These are phyloP conservation scores for Brassica juncea DNA, from an alignment of 345 rosid species.

Conservation along the genomic window DNA sequence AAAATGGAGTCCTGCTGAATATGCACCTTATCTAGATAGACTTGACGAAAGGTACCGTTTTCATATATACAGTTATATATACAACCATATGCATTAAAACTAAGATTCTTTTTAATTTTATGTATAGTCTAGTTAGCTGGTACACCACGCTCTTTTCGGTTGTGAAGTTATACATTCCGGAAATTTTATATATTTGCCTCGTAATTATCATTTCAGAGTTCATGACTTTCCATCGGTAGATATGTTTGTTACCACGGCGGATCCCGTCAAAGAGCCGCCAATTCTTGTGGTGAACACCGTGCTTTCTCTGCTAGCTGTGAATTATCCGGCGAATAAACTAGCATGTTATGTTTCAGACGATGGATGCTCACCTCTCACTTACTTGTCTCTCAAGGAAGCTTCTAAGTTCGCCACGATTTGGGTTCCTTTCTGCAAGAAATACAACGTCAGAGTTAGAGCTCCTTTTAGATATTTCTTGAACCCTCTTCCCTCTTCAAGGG, in stretches of 20 bases:
- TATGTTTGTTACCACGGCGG: slow-evolving; percentile 2
- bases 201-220: not conserved
- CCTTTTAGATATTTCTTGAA: slow-evolving; percentile 9
- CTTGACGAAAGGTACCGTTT: slow-evolving; percentile 40
- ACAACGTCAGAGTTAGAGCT: slow-evolving; percentile 7
- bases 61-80: not conserved
- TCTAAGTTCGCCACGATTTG: slow-evolving; percentile 8
- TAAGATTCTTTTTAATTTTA: too few species aligned
- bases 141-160: not conserved
- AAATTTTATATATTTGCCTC: not conserved
- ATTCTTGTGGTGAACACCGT: not conserved
- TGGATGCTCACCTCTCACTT: slow-evolving; percentile 12
- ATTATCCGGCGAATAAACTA: slow-evolving; percentile 7
- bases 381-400: slow-evolving; percentile 8
- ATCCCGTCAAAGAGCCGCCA: slow-evolving; percentile 1
- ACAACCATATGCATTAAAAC: not conserved
- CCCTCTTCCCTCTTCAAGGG: not conserved
- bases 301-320: slow-evolving; percentile 1
- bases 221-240: slow-evolving; percentile 2
- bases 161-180: not conserved
- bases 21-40: slow-evolving; percentile 46
- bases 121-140: not conserved
- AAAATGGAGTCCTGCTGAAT: slow-evolving; percentile 57
- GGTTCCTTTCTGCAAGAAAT: not conserved
- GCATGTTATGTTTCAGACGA: slow-evolving; percentile 11